phyloP scores from a whole-genome alignment of 495 filamentous ascomycete species.

The Neurospora hispaniola region DNA sequence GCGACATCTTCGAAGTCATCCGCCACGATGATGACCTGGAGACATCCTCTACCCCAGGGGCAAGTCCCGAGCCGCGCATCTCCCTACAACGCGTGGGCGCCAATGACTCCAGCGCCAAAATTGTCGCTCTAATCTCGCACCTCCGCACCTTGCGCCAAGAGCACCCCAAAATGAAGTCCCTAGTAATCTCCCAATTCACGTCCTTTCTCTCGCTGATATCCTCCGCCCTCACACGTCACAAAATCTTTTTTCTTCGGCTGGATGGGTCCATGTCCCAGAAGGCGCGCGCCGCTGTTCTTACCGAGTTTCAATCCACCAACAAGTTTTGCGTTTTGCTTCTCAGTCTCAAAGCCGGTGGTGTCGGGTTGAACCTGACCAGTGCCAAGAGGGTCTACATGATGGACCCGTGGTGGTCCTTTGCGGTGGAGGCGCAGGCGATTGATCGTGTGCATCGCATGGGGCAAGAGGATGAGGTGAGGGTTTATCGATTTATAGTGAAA shows the following conservation, averaged over 20 bases:
- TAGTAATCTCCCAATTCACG: conserved; percentile 95
- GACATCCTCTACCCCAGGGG: conserved; percentile 17
- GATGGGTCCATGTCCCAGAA: conserved; percentile 89
- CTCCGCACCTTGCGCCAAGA: conserved; percentile 54
- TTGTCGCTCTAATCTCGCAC: conserved; percentile 64
- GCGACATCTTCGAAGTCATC: conserved; percentile 87
- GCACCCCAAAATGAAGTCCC: conserved; percentile 64
- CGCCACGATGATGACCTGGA: conserved; percentile 36
- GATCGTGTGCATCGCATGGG: conserved; percentile 99
- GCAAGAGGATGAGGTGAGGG: conserved; percentile 74
- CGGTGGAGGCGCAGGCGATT: conserved; percentile 93
- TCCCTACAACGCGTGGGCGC: conserved; percentile 70
- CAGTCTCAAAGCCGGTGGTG: conserved; percentile 81
- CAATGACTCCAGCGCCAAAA: conserved; percentile 72
- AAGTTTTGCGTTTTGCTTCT: conserved; percentile 60
- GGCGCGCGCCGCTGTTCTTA: conserved; percentile 61
- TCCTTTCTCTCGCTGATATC: conserved; percentile 88
- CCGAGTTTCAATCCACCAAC: conserved; percentile 49
- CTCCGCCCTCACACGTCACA: conserved; percentile 56
- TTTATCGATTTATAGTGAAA: conserved; percentile 77
- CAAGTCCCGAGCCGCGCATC: conserved; percentile 42
- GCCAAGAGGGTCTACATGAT: conserved; percentile 92
- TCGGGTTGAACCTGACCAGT: conserved; percentile 83
- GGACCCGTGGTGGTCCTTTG: conserved; percentile 99
- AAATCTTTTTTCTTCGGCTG: conserved; percentile 73